A percentile compares a stretch with the other conserved stretches of the same genome.
Conservation (phyloP, 352 stramenopile species). For the Aphanomyces euteiches region DNA sequence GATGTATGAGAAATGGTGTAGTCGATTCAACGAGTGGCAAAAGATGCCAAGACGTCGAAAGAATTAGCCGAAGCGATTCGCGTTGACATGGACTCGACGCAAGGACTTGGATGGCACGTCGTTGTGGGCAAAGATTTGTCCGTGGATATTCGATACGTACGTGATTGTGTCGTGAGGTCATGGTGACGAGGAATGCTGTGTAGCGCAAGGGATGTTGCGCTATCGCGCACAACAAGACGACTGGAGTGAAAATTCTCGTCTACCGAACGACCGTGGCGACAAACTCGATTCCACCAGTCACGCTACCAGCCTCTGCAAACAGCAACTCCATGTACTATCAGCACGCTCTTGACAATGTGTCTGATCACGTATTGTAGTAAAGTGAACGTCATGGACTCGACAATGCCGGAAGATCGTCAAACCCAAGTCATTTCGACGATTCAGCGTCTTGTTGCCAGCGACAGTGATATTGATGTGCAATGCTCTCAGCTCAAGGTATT, state of each 20-base stretch:
- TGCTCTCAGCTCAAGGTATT: conserved; percentile 55
- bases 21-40: conserved; percentile 52
- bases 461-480: conserved; percentile 45
- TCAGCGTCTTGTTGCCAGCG: conserved; percentile 45
- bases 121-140: conserved; percentile 62
- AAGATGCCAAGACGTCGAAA: conserved; percentile 54
- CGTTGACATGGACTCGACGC: conserved; percentile 41
- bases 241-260: conserved; percentile 67
- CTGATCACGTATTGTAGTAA: conserved; percentile 36
- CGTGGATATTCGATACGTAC: conserved; percentile 74
- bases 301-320: neutral
- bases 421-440: conserved; percentile 39
- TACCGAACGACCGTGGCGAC: conserved; percentile 57
- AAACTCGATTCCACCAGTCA: neutral
- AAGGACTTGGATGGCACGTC: conserved; percentile 66
- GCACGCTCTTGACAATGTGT: neutral
- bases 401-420: conserved; percentile 56
- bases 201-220: conserved; percentile 67
- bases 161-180: conserved; percentile 11
- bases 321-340: conserved; percentile 21
- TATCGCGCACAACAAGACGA: conserved; percentile 53
- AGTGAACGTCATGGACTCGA: conserved; percentile 45
- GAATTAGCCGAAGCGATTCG: conserved; percentile 51
- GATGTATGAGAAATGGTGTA: conserved; percentile 13
- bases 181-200: neutral